Base-by-base conservation (phyloP, 2,329 filamentous ascomycete species). In the Aspergillus pseudoterreus region DNA sequence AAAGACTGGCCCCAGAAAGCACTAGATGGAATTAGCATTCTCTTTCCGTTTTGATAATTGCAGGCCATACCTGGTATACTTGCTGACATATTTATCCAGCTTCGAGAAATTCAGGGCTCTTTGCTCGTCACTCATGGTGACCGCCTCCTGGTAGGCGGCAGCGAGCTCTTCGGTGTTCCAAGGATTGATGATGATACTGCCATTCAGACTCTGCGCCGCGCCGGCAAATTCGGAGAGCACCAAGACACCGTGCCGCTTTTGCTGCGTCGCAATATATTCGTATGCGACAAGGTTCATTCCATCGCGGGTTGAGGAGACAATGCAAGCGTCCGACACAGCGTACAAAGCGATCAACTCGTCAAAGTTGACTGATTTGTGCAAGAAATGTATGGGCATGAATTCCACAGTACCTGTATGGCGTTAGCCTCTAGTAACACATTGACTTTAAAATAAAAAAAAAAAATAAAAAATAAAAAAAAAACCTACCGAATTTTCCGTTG, bases 221-320 rank as follows among this genome's bases (percentile, higher is more conserved):
- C 94, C 94, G 0, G 94, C 92, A 67, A 99, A 97, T 70, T 99
- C 94, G 44, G 92, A 96, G 30, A 99, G 82, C 50, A 99, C 92
- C 83, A 99, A 87, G 55, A 90, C 87, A 53, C 94, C 94, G 67
- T 97, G 90, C 47, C 90, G 86, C 66, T 95, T 85, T 62, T 89
- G 83, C 68, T 99, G 92, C 3, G 89, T 90, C 21, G 92, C 92
- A 59, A 99, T 96, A 76, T 97, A 99, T 73, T 99, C 92, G 74
- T 96, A 97, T 0, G 91, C 95, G 30, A 97, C 94, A 27, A 99
- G 80, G 71, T 99, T 99, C 94, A 99, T 99, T 65, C 94, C 94
- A 68, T 99, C 94, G 45, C 94, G 87, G n/a, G 90, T 97, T 2
- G 89, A 96, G 8, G 88, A 95, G 35, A 95, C 92, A 12, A 97